Evolutionary conservation across 805 yeast species (phyloP).

Genomic region (Candida railenensis): DNA sequence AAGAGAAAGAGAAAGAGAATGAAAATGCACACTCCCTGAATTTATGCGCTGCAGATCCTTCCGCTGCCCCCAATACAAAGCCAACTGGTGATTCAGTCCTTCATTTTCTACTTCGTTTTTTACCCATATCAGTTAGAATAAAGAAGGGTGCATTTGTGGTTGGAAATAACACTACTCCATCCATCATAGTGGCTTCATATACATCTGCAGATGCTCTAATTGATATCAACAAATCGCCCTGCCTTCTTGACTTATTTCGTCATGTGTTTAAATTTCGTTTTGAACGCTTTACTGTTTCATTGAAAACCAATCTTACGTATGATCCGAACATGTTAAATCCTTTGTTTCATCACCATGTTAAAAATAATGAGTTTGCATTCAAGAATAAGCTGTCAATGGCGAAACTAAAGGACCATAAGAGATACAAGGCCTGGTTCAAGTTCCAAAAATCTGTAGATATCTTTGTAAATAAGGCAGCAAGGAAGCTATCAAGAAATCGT

Average conservation of each 20-base stretch:
- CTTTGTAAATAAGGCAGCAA: slow-evolving; percentile 8
- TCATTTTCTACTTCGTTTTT: slow-evolving; percentile 25
- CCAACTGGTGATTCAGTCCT: background rate
- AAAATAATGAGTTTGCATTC: background rate
- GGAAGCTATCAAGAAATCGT: slow-evolving; percentile 3
- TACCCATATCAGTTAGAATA: slow-evolving; percentile 65
- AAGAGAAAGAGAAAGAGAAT: background rate
- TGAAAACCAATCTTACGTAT: slow-evolving; percentile 73
- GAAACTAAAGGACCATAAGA: slow-evolving; percentile 9
- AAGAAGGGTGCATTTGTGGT: slow-evolving; percentile 70
- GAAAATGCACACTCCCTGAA: background rate
- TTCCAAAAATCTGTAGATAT: slow-evolving; percentile 17
- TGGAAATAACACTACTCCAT: slow-evolving; percentile 79
- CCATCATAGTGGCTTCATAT: slow-evolving; percentile 64
- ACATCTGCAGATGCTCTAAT: slow-evolving; percentile 51
- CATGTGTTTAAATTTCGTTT: slow-evolving; percentile 43
- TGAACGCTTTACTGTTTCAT: slow-evolving; percentile 52
- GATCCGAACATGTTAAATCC: slow-evolving; percentile 16
- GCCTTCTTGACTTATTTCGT: slow-evolving; percentile 55
- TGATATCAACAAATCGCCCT: slow-evolving; percentile 53
- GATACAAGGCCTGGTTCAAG: slow-evolving; percentile 22
- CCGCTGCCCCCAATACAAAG: background rate
- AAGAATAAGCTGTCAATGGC: background rate
- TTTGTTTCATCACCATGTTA: background rate
- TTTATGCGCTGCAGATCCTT: background rate